Base-by-base conservation (phyloP, 2,329 filamentous ascomycete species). In the Penicillium rolfsii region DNA sequence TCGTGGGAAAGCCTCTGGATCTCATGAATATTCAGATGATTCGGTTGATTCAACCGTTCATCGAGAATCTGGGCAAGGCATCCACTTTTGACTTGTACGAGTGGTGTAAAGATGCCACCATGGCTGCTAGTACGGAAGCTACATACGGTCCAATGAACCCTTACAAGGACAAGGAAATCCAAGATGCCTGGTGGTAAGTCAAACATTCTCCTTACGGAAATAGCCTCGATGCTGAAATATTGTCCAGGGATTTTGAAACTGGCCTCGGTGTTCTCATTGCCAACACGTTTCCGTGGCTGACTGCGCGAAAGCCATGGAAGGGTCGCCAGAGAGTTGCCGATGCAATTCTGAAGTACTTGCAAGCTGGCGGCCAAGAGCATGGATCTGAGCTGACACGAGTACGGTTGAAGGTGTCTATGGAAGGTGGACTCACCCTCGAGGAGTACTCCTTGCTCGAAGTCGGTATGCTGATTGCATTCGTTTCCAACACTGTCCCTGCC, bases 401-500 rank as follows among this genome's bases (percentile, higher is more conserved):
- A 1, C 64, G 72, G 14, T 67, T 64, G 52, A 57, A 67, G 8
- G 53, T 43, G 9, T 40, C 60, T 9, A 41, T 56, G 3, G 60
- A 66, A 12, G 61, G 52, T 0, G 72, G 70, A 0, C 28, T 67
- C 2, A 33, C 61, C 12, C 5, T 66, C 11, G 60, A 69, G 49
- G 68, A 74, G 16, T 66, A 70, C 49, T 71, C 69, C 0, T 63
- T 67, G n/a, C 59, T 68, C 2, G 75, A 78, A 57, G 64, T 65
- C 5, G 43, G 64, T 3, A 68, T 73, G 52, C 66, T 62, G 0
- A 40, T 81, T 6, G 81, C 70, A 0, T 61, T 79, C 24, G 67
- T 80, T 1, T 72, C 74, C 45, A 83, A 83, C 64, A 79, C 80
- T 0, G 69, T 75, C 4, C 78, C 79, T 0, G 74, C 79, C 0